Evolutionary conservation across 2,329 filamentous ascomycete species (phyloP).

Genomic region (Hypomyces rosellus): DNA sequence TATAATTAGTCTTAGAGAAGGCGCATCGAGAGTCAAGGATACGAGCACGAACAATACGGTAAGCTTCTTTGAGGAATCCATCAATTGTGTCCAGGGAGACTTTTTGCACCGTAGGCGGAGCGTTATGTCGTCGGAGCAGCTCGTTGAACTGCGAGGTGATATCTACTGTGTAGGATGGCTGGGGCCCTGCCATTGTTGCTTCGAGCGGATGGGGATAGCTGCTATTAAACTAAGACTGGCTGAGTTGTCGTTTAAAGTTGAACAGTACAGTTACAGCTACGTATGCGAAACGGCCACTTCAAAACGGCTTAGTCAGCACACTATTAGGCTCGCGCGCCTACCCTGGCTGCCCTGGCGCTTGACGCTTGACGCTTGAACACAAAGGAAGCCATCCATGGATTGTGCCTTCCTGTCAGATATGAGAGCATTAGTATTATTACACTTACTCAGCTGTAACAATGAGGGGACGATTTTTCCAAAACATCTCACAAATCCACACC

Average conservation of each 20-base stretch:
- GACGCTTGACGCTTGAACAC: too few relatives aligned
- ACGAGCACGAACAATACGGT: slow-evolving; percentile 39
- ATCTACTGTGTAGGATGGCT: slow-evolving; percentile 41
- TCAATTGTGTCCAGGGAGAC: slow-evolving; percentile 56
- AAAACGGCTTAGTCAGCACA: not conserved
- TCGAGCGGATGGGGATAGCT: not conserved
- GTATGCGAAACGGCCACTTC: slow-evolving; percentile 1
- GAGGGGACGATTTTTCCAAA: too few relatives aligned
- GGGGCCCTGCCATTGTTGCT: not conserved
- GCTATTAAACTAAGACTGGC: not conserved
- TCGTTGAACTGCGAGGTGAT: slow-evolving; percentile 64
- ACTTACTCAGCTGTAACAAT: too few relatives aligned
- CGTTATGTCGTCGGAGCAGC: slow-evolving; percentile 55
- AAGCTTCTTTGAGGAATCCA: slow-evolving; percentile 88
- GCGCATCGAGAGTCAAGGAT: not conserved
- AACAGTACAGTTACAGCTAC: slow-evolving; percentile 8
- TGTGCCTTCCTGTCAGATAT: too few relatives aligned
- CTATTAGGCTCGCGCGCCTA: not conserved
- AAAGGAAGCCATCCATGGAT: too few relatives aligned
- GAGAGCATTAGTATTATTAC: too few relatives aligned
- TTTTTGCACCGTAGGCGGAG: slow-evolving; percentile 37
- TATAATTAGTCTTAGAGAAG: not conserved
- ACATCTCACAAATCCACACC: too few relatives aligned
- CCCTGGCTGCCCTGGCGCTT: too few relatives aligned
- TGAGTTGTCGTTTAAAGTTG: not conserved